Base-by-base conservation (phyloP, 2,329 filamentous ascomycete genomes). In the Aspergillus sp. region DNA sequence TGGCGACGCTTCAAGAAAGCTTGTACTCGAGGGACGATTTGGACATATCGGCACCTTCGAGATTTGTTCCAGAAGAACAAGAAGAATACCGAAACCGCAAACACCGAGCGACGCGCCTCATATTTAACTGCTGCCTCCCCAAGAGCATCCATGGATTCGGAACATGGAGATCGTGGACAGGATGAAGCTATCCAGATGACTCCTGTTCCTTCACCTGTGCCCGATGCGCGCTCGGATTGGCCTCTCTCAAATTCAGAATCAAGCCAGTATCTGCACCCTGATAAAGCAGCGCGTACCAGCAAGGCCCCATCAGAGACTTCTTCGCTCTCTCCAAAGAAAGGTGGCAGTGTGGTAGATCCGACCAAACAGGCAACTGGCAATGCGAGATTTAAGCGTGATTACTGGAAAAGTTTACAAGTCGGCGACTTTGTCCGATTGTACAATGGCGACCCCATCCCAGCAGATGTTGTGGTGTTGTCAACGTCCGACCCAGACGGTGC, bases 391-490 rank as follows among this genome's bases (percentile, higher is more conserved):
- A 93, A 96, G 74, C 90, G 89, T 66, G 93, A 97, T 69, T 87
- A 86, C 44, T 99, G 95, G 95, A 99, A 99, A 77, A 96, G 87
- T 67, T 83, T 99, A 13, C 88, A 93, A 67, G 95, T 99, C 8
- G 95, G 95, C 48, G 95, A 99, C 74, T 98, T 96, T 75, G 89
- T 99, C 54, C 91, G 96, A 64, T 85, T 99, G 51, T 98, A 97
- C 78, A 97, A 96, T 68, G 90, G 96, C 65, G 95, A 99, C 69
- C 92, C 96, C 66, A 86, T 99, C 22, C 96, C 95, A 1, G 93
- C 95, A 48, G 95, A 99, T 75, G 81, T 99, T 47, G 88, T 98
- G 48, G 89, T 99, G 44, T 78, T 99, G 22, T 90, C 95, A 2
- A 98, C 95, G 0, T 96, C 95, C 2, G 95, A 98, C 67, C 84